phyloP scores from a whole-genome alignment of 2,329 filamentous ascomycete genomes.

The Teratosphaeria destructans region DNA sequence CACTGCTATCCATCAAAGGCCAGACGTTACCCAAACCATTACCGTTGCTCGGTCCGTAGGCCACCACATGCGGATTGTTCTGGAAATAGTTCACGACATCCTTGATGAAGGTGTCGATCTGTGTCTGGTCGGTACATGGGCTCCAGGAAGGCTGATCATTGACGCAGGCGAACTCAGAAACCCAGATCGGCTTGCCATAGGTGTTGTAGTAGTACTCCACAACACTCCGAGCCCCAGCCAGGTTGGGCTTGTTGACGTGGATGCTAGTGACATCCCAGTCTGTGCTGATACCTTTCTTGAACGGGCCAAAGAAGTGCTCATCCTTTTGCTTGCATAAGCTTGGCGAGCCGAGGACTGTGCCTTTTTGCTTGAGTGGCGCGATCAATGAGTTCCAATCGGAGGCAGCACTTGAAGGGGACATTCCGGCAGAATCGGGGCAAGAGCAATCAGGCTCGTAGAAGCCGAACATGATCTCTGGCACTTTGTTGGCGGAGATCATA shows the following conservation, averaged over 20 bases:
- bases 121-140: constrained; percentile 15
- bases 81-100: constrained; percentile 16
- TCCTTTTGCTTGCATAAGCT: constrained; percentile 20
- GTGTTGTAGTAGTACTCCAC: constrained; percentile 18
- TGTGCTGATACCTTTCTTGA: constrained; percentile 7
- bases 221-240: constrained; percentile 13
- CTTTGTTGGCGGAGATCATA: constrained; percentile 9
- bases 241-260: constrained; percentile 20
- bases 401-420: constrained; percentile 11
- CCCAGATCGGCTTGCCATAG: constrained; percentile 20
- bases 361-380: constrained; percentile 14
- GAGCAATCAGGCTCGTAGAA: constrained; percentile 24
- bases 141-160: constrained; percentile 10
- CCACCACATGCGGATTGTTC: constrained; percentile 14
- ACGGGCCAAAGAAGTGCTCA: constrained; percentile 18
- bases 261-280: constrained; percentile 20
- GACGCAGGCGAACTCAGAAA: constrained; percentile 20
- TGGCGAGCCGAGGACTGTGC: constrained; percentile 19
- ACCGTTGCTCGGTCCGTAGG: constrained; percentile 19
- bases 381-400: constrained; percentile 16
- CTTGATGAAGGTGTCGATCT: constrained; percentile 16
- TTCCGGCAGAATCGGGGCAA: constrained; percentile 14
- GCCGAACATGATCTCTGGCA: constrained; percentile 20
- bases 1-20: constrained; percentile 11
- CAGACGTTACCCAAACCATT: constrained; percentile 13